Evolutionary conservation across 2,329 filamentous ascomycete genomes (phyloP).

Genomic region (Diaporthe caulivora): DNA sequence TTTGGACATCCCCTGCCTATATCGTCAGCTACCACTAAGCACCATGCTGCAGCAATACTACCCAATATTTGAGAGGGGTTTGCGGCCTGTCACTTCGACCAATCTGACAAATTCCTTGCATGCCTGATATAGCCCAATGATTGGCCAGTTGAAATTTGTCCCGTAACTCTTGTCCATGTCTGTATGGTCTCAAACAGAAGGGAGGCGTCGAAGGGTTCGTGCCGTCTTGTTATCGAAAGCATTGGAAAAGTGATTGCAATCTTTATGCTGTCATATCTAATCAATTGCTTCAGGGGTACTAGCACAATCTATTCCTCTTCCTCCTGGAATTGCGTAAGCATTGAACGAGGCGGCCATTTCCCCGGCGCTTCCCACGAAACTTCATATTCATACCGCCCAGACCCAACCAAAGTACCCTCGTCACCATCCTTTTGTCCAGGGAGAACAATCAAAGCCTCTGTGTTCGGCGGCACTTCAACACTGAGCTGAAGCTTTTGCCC

Average conservation of each 20-base stretch:
- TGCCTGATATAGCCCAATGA: no score
- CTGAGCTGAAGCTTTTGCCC: conserved; percentile 3
- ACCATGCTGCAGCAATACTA: no score
- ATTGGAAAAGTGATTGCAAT: background rate
- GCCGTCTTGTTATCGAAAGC: no score
- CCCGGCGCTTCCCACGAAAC: background rate
- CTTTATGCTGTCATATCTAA: background rate
- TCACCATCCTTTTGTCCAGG: conserved; percentile 22
- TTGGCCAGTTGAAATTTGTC: no score
- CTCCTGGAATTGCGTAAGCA: conserved; percentile 7
- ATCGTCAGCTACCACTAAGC: background rate
- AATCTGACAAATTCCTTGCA: no score
- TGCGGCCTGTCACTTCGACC: no score
- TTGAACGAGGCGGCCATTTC: conserved; percentile 5
- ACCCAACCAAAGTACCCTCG: conserved; percentile 1
- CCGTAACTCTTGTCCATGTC: no score
- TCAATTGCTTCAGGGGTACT: background rate
- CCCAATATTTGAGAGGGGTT: no score
- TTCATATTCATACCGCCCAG: background rate
- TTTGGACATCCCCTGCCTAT: background rate
- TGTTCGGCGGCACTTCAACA: conserved; percentile 33
- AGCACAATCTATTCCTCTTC: background rate
- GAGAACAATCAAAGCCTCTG: conserved; percentile 24
- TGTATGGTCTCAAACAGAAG: no score
- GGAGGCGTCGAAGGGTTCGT: no score